Base-by-base conservation (phyloP, 306 rosid genomes). In the Benincasa hispida region DNA sequence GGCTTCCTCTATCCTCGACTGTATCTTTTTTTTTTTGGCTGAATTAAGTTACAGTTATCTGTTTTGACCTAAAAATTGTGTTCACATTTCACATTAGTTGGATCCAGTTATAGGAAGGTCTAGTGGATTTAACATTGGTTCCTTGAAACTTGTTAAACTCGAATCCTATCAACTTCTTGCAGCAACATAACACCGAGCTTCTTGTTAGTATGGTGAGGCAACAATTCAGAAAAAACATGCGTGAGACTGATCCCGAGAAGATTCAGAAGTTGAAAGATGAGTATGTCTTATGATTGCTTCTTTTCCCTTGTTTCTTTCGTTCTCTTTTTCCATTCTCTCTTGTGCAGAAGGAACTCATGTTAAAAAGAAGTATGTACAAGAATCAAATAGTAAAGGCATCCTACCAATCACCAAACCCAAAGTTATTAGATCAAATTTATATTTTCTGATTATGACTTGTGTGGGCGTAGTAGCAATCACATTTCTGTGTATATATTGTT, bases 251-350 rank as follows among this genome's bases (percentile, higher is more conserved):
- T 76, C 99, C 96, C 0, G 96, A 90, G 48, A 94, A 82, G 84
- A 90, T 94, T 85, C 96, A 92, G 68, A 87, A 88, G 80, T 60
- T 87, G 9, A 94, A 90, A 91, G 99, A 94, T 77, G 90, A 92
- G 98, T 93, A 87, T 82, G 98, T 77, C 83, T 86, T n/a, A 28
- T 24, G 75, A 45, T 41, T 67, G 54, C n/a, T 41, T 37, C 30
- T 24, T 45, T 24, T 45, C 3, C 57, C 48, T 65, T 41, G 74
- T 37, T 66, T 19, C 25, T 35, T 65, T 65, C 8, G 7, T 19
- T 65, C 47, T 10, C 47, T 8, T 34, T 63, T 34, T 15, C 70
- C 47, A 25, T 32, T 0, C 4, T 18, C 25, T 30, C 10, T 14
- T 63, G 34, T 0, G 14, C 14, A 32, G 22, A 17, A 18, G 69